A percentile compares a stretch with the other conserved stretches of the same genome.
Conservation (phyloP, 495 filamentous ascomycete species). For the Pyrenula aspistea region DNA sequence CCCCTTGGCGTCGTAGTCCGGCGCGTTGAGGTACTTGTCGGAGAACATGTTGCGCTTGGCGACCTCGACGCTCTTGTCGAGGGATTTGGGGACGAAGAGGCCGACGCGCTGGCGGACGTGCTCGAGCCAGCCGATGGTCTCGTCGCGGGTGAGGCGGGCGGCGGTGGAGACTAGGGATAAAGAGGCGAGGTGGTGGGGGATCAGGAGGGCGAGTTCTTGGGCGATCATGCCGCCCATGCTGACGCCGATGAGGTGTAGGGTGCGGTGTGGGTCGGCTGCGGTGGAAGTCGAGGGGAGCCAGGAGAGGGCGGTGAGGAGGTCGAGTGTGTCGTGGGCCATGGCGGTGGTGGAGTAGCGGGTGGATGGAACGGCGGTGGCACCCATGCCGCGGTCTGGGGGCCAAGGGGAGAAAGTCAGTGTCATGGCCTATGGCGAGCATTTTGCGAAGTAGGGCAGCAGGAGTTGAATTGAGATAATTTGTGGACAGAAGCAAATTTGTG, state of each 20-base stretch:
- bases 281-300: not conserved
- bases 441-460: no score
- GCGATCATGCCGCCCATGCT: slow-evolving; percentile 83
- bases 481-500: no score
- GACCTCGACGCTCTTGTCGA: slow-evolving; percentile 42
- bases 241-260: slow-evolving; percentile 61
- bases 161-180: slow-evolving; percentile 64
- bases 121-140: slow-evolving; percentile 41
- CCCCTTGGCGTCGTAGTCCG: slow-evolving; percentile 43
- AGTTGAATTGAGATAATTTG: no score
- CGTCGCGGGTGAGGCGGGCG: slow-evolving; percentile 49
- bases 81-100: slow-evolving; percentile 49
- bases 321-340: slow-evolving; percentile 64
- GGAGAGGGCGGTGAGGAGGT: slow-evolving; percentile 32
- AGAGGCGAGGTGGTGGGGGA: slow-evolving; percentile 49
- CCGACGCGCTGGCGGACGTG: slow-evolving; percentile 56
- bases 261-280: slow-evolving; percentile 20
- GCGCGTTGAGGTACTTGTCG: slow-evolving; percentile 40
- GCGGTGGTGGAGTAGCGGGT: slow-evolving; percentile 58
- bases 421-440: no score
- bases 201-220: slow-evolving; percentile 59
- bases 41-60: slow-evolving; percentile 50
- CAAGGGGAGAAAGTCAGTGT: not conserved
- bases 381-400: slow-evolving; percentile 43
- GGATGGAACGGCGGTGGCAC: slow-evolving; percentile 60